phyloP scores from a whole-genome alignment of 164 flowering plant genomes.

The Vitis rotundifolia region DNA sequence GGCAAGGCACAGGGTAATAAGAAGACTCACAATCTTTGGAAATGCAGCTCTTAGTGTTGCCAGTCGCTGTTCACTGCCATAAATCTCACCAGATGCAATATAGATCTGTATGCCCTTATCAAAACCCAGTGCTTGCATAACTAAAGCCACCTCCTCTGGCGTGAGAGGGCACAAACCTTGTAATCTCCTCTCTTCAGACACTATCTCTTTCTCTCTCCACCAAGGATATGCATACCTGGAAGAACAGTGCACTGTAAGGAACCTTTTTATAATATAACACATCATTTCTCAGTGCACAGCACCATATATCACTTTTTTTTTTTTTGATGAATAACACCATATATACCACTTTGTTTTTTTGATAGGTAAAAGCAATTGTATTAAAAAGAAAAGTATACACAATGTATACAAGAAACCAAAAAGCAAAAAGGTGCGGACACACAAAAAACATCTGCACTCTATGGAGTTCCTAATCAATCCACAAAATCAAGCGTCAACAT shows the following conservation, averaged over 20 bases:
- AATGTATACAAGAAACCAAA: too few relatives aligned
- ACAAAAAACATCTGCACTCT: too few relatives aligned
- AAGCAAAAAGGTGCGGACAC: too few relatives aligned
- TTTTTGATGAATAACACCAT: too few relatives aligned
- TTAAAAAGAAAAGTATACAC: too few relatives aligned
- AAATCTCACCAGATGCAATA: constrained; percentile 98
- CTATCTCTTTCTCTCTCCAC: constrained; percentile 99
- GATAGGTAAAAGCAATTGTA: too few relatives aligned
- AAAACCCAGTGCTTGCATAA: constrained; percentile 79
- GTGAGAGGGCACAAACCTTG: constrained; percentile 96
- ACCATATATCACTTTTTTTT: background rate
- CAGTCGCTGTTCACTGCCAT: constrained; percentile 84
- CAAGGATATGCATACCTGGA: constrained; percentile 92
- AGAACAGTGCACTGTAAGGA: background rate
- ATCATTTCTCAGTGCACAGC: background rate
- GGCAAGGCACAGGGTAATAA: background rate
- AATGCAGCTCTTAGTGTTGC: constrained; percentile 67
- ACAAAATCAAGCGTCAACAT: too few relatives aligned
- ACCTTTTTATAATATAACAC: background rate
- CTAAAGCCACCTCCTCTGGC: constrained; percentile 82
- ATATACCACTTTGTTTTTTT: too few relatives aligned
- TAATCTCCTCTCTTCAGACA: constrained; percentile 75
- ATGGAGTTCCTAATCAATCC: too few relatives aligned
- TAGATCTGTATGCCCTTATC: constrained; percentile 76
- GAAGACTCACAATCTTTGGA: constrained; percentile 75